These are phyloP conservation scores for Ceratocystis alfenasii DNA, from an alignment of 2,329 filamentous ascomycete species.

Conservation along the genomic window DNA sequence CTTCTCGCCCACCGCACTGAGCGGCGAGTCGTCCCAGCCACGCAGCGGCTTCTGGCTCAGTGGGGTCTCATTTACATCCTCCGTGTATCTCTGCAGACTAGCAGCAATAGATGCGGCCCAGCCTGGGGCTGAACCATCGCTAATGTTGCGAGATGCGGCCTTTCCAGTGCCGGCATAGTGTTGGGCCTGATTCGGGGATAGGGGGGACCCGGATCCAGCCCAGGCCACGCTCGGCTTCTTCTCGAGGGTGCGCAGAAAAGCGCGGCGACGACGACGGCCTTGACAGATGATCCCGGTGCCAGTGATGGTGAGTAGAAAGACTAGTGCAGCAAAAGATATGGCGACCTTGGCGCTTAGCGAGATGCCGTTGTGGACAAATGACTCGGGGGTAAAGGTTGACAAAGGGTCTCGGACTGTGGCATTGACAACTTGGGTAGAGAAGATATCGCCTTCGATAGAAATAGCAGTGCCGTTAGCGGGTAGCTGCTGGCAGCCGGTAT, in stretches of 20 bases:
- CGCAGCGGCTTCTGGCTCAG: slow-evolving; percentile 42
- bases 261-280: slow-evolving; percentile 43
- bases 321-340: slow-evolving; percentile 42
- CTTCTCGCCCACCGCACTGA: slow-evolving; percentile 34
- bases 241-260: slow-evolving; percentile 39
- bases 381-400: slow-evolving; percentile 32
- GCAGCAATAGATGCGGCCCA: slow-evolving; percentile 11
- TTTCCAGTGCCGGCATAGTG: slow-evolving; percentile 16
- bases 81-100: not conserved
- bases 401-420: slow-evolving; percentile 39
- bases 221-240: slow-evolving; percentile 23
- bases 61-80: slow-evolving; percentile 35
- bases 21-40: slow-evolving; percentile 43
- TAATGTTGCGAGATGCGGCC: not conserved
- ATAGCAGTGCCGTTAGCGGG: slow-evolving; percentile 38
- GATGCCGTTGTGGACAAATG: slow-evolving; percentile 36
- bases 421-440: slow-evolving; percentile 38
- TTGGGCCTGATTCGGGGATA: slow-evolving; percentile 26
- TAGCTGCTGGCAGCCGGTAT: slow-evolving; percentile 45
- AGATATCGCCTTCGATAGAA: slow-evolving; percentile 41
- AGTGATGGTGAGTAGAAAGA: slow-evolving; percentile 35
- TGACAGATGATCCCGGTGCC: slow-evolving; percentile 45
- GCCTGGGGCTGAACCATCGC: slow-evolving; percentile 2
- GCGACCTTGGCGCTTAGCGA: slow-evolving; percentile 46
- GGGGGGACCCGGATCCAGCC: slow-evolving; percentile 15